These are phyloP conservation scores for Fraxinus floribunda DNA, from an alignment of 305 asterid genomes.

Conservation along the genomic window DNA sequence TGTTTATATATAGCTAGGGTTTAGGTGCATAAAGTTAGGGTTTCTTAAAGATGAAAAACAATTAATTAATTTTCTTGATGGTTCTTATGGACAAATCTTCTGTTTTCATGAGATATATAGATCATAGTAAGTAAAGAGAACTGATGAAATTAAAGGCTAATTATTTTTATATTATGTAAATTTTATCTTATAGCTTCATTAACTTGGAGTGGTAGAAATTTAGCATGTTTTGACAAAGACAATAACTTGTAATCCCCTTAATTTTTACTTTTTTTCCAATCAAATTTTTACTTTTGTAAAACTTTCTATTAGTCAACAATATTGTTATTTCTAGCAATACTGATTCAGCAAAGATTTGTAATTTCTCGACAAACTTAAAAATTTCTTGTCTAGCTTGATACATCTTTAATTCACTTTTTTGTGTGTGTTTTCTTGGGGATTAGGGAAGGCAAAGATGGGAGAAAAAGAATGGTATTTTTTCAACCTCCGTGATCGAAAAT, in stretches of 20 bases:
- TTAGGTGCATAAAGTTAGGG: conserved; percentile 18
- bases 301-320: neutral
- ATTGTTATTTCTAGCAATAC: neutral
- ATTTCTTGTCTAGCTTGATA: neutral
- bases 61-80: neutral
- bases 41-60: neutral
- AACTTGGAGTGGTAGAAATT: neutral
- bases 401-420: neutral
- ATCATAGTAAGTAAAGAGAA: neutral
- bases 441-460: conserved; percentile 93
- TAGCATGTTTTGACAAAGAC: neutral
- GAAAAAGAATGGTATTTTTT: conserved; percentile 96
- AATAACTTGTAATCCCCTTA: neutral
- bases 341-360: neutral
- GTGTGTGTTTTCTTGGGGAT: neutral
- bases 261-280: neutral
- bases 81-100: neutral
- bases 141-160: neutral
- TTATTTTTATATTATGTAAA: no score
- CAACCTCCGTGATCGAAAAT: conserved; percentile 88
- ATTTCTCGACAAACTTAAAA: neutral
- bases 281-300: neutral
- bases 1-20: conserved; percentile 21
- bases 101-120: neutral
- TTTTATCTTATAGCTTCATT: neutral